Conservation (phyloP, 1,284 basidiomycete species). For the Tetrapyrgos nigripes region DNA sequence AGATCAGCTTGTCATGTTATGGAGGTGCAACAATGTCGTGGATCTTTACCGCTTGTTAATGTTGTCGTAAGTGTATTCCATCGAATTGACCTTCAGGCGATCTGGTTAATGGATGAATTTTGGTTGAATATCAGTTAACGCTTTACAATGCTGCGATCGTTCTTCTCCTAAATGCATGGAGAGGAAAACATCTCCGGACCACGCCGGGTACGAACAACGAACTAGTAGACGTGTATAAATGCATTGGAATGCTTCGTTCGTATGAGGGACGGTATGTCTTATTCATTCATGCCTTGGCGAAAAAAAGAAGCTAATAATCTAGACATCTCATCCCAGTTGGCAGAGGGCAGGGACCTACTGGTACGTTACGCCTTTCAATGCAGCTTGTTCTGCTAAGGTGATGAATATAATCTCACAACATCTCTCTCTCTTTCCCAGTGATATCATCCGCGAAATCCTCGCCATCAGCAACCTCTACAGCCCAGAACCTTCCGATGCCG, state of each 20-base stretch:
- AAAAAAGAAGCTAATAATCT: no score
- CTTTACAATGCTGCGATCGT: no score
- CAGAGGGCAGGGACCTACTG: constrained; percentile 14
- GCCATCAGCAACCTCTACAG: no score
- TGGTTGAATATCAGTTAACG: no score
- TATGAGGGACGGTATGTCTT: no score
- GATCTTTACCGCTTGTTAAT: constrained; percentile 16
- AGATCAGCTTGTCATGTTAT: no score
- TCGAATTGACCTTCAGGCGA: not conserved
- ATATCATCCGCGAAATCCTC: constrained; percentile 14
- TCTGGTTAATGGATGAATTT: constrained; percentile 19
- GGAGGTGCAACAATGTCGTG: constrained; percentile 18
- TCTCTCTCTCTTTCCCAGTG: not conserved
- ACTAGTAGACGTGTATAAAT: constrained; percentile 64
- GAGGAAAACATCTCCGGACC: constrained; percentile 51
- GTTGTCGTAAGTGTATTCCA: constrained; percentile 9
- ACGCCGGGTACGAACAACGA: constrained; percentile 54
- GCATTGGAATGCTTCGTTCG: no score
- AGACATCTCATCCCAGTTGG: constrained; percentile 45
- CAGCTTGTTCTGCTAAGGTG: no score
- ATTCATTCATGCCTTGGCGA: no score
- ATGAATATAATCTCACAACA: not conserved
- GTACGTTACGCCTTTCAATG: no score
- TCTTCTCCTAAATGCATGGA: no score
- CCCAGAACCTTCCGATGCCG: no score